These are phyloP conservation scores for Vigna nakashimae DNA, from an alignment of 306 rosid species.

Conservation along the genomic window DNA sequence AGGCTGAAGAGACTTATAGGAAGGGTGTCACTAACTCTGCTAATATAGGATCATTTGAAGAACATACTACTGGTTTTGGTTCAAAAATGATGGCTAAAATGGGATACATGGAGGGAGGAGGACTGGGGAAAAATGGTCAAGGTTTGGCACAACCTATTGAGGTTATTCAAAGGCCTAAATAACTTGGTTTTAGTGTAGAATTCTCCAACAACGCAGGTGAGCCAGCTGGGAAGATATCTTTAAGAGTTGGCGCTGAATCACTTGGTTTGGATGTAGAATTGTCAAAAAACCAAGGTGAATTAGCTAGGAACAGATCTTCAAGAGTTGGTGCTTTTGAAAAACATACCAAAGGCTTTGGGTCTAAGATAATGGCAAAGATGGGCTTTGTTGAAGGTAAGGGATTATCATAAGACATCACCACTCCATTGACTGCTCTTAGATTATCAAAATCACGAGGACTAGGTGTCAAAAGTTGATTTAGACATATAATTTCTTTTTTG, in stretches of 20 bases:
- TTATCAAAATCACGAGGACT: slow-evolving; percentile 79
- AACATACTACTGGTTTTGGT: slow-evolving; percentile 92
- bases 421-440: slow-evolving; percentile 74
- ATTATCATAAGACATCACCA: slow-evolving; percentile 78
- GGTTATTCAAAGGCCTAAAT: slow-evolving; percentile 83
- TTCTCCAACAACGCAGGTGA: slow-evolving; percentile 52
- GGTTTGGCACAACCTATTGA: slow-evolving; percentile 82
- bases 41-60: slow-evolving; percentile 73
- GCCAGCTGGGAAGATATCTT: slow-evolving; percentile 42
- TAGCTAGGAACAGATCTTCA: slow-evolving; percentile 42
- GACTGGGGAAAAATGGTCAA: slow-evolving; percentile 85
- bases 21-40: slow-evolving; percentile 49
- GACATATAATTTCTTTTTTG: slow-evolving; percentile 7
- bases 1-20: slow-evolving; percentile 49
- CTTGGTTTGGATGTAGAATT: slow-evolving; percentile 88
- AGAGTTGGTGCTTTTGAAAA: slow-evolving; percentile 71
- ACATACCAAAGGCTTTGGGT: slow-evolving; percentile 89
- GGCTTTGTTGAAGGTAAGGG: slow-evolving; percentile 88
- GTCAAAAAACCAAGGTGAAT: slow-evolving; percentile 43
- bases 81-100: slow-evolving; percentile 97
- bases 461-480: slow-evolving; percentile 65
- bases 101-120: slow-evolving; percentile 86
- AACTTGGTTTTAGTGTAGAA: slow-evolving; percentile 86
- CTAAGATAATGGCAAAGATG: slow-evolving; percentile 94
- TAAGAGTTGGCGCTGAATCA: slow-evolving; percentile 67